Conservation (phyloP, 1,284 basidiomycete genomes). For the Waitea zeae region DNA sequence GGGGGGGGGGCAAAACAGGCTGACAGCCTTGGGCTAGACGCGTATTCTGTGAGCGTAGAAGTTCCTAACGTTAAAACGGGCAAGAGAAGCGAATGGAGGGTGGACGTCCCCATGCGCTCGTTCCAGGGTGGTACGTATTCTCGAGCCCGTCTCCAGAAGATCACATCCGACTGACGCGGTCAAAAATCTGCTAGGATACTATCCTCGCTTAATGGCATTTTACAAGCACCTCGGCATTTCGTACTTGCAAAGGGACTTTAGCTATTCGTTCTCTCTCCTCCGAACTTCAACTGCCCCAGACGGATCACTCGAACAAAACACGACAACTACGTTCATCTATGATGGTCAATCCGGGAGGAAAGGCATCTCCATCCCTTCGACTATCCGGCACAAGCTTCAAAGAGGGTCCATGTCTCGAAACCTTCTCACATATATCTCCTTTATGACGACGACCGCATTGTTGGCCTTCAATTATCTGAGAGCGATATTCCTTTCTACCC, state of each 20-base stretch:
- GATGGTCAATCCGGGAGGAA: constrained; percentile 40
- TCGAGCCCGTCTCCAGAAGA: not conserved
- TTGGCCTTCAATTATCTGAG: constrained; percentile 34
- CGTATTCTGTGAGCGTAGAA: too few species aligned
- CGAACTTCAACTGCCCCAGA: constrained; percentile 2
- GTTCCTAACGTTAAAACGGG: constrained; percentile 20
- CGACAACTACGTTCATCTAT: constrained; percentile 40
- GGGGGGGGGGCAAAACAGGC: too few species aligned
- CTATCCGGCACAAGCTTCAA: constrained; percentile 9
- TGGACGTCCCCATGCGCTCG: constrained; percentile 67
- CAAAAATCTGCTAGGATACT: constrained; percentile 33
- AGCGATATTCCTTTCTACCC: constrained; percentile 30
- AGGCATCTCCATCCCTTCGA: constrained; percentile 33
- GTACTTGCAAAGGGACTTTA: constrained; percentile 35
- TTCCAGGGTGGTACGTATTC: constrained; percentile 48
- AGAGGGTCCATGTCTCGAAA: not conserved
- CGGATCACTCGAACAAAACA: constrained; percentile 9
- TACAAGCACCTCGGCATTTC: constrained; percentile 39
- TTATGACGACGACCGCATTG: constrained; percentile 18
- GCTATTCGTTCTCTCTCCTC: constrained; percentile 51
- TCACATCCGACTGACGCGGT: constrained; percentile 1
- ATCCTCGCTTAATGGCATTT: constrained; percentile 44
- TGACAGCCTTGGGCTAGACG: constrained; percentile 34
- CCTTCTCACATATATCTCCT: constrained; percentile 8
- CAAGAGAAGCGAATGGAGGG: constrained; percentile 21